Evolutionary conservation across 2,329 filamentous ascomycete species (phyloP), one percentile per base, ranked within the genome.

Genomic region (Metarhizium robertsii): DNA sequence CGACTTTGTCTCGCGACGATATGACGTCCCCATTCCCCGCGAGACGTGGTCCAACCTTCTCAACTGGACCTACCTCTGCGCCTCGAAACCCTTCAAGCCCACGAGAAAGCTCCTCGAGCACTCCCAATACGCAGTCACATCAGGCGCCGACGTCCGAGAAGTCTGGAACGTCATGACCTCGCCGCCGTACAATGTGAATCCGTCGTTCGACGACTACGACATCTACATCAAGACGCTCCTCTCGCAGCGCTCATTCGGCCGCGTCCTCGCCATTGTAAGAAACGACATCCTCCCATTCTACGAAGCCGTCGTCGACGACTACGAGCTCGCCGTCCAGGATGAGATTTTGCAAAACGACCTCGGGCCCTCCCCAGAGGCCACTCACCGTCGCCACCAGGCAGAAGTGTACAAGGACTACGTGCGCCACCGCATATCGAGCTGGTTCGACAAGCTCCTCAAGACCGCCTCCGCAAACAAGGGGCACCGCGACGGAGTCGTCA

Each of bases 31-130:
- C 1, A 81, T 92, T 42, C 70, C 81, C 0, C 62, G 65, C 6
- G 65, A 75, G 5, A 75, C 83, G 18, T 92, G 89, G 88, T 75
- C 76, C 7, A 79, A 85, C 54, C 69, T 92, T 2, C 73, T 92
- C 16, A 75, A 82, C 58, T 88, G 86, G 79, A 78, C 85, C 0
- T 86, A 83, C 62, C 72, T 88, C 10, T 74, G 84, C 45, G 71
- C 66, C 58, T 72, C 64, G 46, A 74, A 69, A 55, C 70, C 68
- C 50, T 67, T 62, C 40, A 58, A 58, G 50, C 70, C 60, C 54
- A 69, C 72, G 60, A 76, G 74, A 68, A 62, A 60, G 47, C 55
- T 65, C 2, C 64, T 70, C 20, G 64, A 65, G 1, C 65, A 52
- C 48, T 59, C 69, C 46, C 32, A 53, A 1, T 58, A 63, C 46